Evolutionary conservation across 345 rosid genomes (phyloP).

Genomic region (Balakata baccata): DNA sequence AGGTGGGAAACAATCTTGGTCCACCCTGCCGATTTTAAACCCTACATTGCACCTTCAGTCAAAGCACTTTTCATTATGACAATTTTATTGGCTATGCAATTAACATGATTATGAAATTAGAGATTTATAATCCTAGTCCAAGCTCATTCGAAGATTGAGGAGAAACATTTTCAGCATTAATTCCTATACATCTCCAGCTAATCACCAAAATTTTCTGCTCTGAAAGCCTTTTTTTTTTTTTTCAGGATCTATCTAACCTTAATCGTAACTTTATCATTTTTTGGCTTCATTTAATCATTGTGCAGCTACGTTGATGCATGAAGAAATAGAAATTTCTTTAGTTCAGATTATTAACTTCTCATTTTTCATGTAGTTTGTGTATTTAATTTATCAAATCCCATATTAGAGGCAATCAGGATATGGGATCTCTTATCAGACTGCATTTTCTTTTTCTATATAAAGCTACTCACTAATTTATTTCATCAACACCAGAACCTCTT

Average conservation of each 20-base stretch:
- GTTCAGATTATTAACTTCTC: not conserved
- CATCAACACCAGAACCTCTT: not conserved
- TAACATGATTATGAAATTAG: not conserved
- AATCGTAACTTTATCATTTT: not conserved
- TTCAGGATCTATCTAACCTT: not conserved
- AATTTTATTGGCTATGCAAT: constrained; percentile 14
- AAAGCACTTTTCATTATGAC: constrained; percentile 23
- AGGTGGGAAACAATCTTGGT: constrained; percentile 50
- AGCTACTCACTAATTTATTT: not conserved
- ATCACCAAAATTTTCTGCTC: not conserved
- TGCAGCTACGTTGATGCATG: not conserved
- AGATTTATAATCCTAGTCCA: constrained; percentile 18
- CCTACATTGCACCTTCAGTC: constrained; percentile 40
- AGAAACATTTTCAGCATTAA: constrained; percentile 17
- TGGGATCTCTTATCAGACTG: not conserved
- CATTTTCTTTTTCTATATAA: not conserved
- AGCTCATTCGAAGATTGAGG: constrained; percentile 14
- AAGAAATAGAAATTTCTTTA: not conserved
- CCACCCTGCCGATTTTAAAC: constrained; percentile 45
- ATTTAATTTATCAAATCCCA: not conserved
- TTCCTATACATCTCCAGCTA: constrained; percentile 11
- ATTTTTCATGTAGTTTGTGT: not conserved
- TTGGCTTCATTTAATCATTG: not conserved
- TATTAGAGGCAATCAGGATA: not conserved
- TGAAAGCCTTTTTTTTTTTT: too few species aligned